A percentile compares a stretch with the other conserved stretches of the same genome.
Conservation (phyloP, 1,139 yeast genomes). For the Suhomyces taliae region DNA sequence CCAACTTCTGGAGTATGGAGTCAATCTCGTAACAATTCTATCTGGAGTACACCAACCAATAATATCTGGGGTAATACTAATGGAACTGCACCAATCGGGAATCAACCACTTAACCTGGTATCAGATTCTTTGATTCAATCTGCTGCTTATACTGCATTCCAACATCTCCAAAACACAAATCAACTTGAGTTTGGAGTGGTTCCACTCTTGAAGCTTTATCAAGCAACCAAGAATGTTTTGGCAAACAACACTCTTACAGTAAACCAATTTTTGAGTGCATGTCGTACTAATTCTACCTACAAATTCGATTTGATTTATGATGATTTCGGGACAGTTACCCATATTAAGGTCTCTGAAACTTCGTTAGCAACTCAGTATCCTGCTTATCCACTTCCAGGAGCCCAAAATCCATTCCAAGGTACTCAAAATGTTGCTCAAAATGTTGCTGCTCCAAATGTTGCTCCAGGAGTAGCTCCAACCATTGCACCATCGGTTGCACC, state of each 20-base stretch:
- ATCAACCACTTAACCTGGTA: neutral
- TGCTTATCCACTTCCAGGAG: neutral
- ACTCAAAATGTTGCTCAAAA: neutral
- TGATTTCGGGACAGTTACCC: constrained; percentile 48
- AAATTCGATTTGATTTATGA: constrained; percentile 49
- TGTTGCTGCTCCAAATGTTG: too few species aligned
- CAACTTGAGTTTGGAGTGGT: constrained; percentile 44
- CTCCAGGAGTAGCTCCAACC: neutral
- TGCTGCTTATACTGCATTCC: constrained; percentile 39
- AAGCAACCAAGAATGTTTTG: constrained; percentile 30
- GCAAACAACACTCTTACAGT: constrained; percentile 32
- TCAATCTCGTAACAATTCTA: constrained; percentile 30
- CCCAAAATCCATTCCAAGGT: neutral
- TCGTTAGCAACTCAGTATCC: neutral
- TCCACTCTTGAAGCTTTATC: constrained; percentile 35
- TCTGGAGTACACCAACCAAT: constrained; percentile 28
- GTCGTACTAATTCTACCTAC: constrained; percentile 28
- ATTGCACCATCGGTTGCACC: neutral
- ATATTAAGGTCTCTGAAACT: constrained; percentile 31
- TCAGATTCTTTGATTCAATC: constrained; percentile 20
- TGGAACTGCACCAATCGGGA: constrained; percentile 2
- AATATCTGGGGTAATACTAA: constrained; percentile 12
- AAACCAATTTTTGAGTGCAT: constrained; percentile 44
- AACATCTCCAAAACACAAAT: constrained; percentile 28
- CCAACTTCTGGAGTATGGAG: constrained; percentile 20